Evolutionary conservation across 2,329 filamentous ascomycete species (phyloP), one percentile per base, ranked within the genome.

Genomic region (Fusarium brachygibbosum): DNA sequence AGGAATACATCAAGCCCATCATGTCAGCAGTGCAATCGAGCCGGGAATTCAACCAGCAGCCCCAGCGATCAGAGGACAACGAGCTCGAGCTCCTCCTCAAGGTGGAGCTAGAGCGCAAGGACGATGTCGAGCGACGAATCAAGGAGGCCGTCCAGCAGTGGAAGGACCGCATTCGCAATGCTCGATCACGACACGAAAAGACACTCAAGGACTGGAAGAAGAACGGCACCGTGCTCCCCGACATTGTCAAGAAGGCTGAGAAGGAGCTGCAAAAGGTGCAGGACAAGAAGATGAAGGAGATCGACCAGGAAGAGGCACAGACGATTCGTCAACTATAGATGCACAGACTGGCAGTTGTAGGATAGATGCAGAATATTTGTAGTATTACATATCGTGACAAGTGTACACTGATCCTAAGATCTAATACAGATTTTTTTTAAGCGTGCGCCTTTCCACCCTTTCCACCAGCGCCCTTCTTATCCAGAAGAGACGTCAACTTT

Each of bases 41-140:
- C 72, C 73, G 76, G n/a, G 82, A 85, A 70, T 88, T 86, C 78
- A 88, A 88, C 81, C 86, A 88, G 82, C 86, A 88, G 82, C 86
- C 86, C 46, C 87, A 88, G 82, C 80, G 80, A 21, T 82, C 82
- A 75, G 80, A 84, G 45, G 86, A 88, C 76, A 88, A 88, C 77
- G 85, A 87, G 77, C 83, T 88, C 23, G 86, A 88, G 80, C 82
- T 89, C 59, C 73, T 85, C 29, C 80, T 89, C 64, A 82, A 82
- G 73, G 78, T 88, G 56, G 86, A 88, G 81, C 78, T 81, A 31
- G 85, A 86, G 79, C 78, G 78, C 68, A 81, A 78, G 56, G 86
- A 86, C 29, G 85, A 84, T 56, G 74, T 84, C 37, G 75, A 76
- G 48, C 76, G 76, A 60, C 76, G 83, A 34, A 79, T 83, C 48